Evolutionary conservation across 2,329 filamentous ascomycete genomes (phyloP).

Genomic region (Lizonia empirigonia): DNA sequence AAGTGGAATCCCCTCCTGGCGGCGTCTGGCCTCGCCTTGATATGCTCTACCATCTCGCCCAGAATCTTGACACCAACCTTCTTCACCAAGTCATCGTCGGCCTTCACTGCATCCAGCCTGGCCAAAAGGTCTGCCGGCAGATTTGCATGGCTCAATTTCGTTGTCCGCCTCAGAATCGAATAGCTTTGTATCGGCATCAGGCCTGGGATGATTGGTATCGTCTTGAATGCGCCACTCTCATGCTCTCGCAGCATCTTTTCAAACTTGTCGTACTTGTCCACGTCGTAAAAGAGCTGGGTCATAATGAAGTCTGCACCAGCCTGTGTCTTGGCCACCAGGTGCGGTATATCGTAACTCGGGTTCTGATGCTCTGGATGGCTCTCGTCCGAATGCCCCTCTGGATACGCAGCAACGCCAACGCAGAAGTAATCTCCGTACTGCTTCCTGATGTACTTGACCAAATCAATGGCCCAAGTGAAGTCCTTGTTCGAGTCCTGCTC

Average conservation of each 20-base stretch:
- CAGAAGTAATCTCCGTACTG: slow-evolving; percentile 94
- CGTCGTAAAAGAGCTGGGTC: slow-evolving; percentile 96
- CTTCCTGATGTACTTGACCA: slow-evolving; percentile 86
- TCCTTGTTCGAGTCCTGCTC: slow-evolving; percentile 71
- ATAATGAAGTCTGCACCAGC: slow-evolving; percentile 98
- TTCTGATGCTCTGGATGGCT: slow-evolving; percentile 80
- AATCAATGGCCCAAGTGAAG: slow-evolving; percentile 86
- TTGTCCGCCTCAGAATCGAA: slow-evolving; percentile 90
- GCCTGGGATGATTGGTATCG: slow-evolving; percentile 88
- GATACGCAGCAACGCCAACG: slow-evolving; percentile 91
- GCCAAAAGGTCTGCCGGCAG: slow-evolving; percentile 74
- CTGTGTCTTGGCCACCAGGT: slow-evolving; percentile 84
- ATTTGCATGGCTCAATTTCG: slow-evolving; percentile 89
- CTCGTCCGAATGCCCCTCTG: slow-evolving; percentile 92
- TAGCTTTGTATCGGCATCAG: slow-evolving; percentile 98
- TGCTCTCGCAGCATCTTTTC: slow-evolving; percentile 79
- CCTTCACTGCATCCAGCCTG: slow-evolving; percentile 73
- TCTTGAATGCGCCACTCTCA: slow-evolving; percentile 82
- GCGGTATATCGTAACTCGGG: slow-evolving; percentile 74
- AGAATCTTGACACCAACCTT: slow-evolving; percentile 80
- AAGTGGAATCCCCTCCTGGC: slow-evolving; percentile 80
- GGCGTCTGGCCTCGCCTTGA: slow-evolving; percentile 65
- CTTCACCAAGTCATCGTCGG: slow-evolving; percentile 83
- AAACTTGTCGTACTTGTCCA: slow-evolving; percentile 79
- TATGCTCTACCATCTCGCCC: slow-evolving; percentile 78